Conservation (phyloP, 2,329 filamentous ascomycete genomes). For the Daldinia eschscholtzii region DNA sequence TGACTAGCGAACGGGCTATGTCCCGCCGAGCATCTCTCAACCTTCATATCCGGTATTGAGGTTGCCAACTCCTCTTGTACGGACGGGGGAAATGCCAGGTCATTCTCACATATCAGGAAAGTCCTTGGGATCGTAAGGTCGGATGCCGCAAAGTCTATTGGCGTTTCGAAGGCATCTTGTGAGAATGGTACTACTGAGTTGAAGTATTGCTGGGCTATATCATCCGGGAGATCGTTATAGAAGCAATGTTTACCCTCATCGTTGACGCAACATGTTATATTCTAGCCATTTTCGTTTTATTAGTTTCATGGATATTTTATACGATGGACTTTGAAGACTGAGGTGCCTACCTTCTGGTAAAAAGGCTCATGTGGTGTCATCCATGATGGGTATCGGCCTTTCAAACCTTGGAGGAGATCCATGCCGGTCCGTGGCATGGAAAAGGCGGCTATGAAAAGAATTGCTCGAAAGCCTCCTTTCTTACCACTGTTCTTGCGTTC, state of each 20-base stretch:
- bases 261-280: slow-evolving; percentile 13
- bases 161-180: slow-evolving; percentile 40
- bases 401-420: slow-evolving; percentile 19
- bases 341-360: slow-evolving; percentile 19
- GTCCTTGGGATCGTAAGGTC: slow-evolving; percentile 38
- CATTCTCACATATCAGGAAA: slow-evolving; percentile 37
- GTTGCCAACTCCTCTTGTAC: slow-evolving; percentile 24
- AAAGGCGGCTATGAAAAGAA: slow-evolving; percentile 34
- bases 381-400: slow-evolving; percentile 29
- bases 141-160: slow-evolving; percentile 31
- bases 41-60: slow-evolving; percentile 22
- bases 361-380: slow-evolving; percentile 10
- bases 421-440: slow-evolving; percentile 13
- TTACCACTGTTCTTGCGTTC: slow-evolving; percentile 21
- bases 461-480: slow-evolving; percentile 27
- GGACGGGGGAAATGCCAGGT: slow-evolving; percentile 19
- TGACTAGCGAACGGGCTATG: slow-evolving; percentile 38
- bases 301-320: neutral
- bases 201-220: slow-evolving; percentile 31
- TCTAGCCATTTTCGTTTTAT: neutral
- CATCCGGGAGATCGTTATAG: slow-evolving; percentile 35
- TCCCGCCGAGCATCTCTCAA: slow-evolving; percentile 29
- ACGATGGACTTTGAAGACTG: neutral
- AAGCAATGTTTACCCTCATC: slow-evolving; percentile 31
- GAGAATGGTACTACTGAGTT: slow-evolving; percentile 31